Evolutionary conservation across 2,329 filamentous ascomycete genomes (phyloP).

Genomic region (Trichoderma guizhouense): DNA sequence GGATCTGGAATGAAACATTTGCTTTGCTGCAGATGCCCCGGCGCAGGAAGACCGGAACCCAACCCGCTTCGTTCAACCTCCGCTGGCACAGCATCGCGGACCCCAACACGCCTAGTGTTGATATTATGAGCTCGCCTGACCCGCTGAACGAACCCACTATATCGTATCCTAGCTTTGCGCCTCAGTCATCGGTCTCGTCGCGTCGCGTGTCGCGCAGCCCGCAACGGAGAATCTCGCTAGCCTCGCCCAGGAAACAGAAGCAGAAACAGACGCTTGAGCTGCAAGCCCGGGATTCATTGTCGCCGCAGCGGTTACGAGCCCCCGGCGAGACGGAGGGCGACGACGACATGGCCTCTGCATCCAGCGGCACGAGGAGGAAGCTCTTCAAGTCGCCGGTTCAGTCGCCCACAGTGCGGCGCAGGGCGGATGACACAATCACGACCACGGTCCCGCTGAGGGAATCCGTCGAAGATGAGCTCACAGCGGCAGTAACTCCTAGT

Average conservation of each 20-base stretch:
- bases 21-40: conserved; percentile 30
- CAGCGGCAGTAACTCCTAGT: conserved; percentile 35
- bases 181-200: conserved; percentile 31
- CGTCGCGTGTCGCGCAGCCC: conserved; percentile 46
- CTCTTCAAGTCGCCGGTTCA: conserved; percentile 46
- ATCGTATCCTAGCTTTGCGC: conserved; percentile 31
- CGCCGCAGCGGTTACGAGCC: conserved; percentile 53
- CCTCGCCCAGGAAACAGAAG: conserved; percentile 53
- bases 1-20: conserved; percentile 7
- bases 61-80: conserved; percentile 30
- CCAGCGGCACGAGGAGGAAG: conserved; percentile 37
- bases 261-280: conserved; percentile 55
- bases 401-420: conserved; percentile 35
- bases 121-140: conserved; percentile 50
- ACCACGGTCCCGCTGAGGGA: conserved; percentile 52
- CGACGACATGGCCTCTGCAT: conserved; percentile 22
- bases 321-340: conserved; percentile 33
- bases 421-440: conserved; percentile 42
- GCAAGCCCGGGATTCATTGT: conserved; percentile 48
- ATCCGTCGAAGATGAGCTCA: conserved; percentile 33
- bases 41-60: conserved; percentile 25
- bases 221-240: conserved; percentile 37
- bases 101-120: conserved; percentile 38
- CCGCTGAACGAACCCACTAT: conserved; percentile 43
- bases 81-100: conserved; percentile 37